Evolutionary conservation across 1,284 basidiomycete species (phyloP), one percentile per base, ranked within the genome.

Genomic region (Puccinia triticina): DNA sequence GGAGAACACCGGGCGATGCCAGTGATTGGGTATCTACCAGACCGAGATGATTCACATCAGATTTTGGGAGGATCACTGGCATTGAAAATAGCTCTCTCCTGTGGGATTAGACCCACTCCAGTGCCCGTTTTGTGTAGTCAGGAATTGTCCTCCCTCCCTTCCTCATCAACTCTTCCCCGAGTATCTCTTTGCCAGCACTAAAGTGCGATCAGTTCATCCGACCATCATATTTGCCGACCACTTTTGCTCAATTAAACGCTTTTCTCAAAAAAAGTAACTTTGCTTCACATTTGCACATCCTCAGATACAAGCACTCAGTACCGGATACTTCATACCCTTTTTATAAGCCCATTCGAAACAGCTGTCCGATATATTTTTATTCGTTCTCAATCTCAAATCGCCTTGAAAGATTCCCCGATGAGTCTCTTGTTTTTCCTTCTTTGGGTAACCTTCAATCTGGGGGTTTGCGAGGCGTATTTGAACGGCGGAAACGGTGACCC

Each of bases 1-100:
- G 71, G 53, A 73, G 53, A 73, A 69, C 66, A 34, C 46, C 71
- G n/a, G 71, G 66, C 66, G 21, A 69, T 69, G 23, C n/a, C 43
- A 73, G 71, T 73, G 48, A 53, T 73, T 73, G 71, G 71, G 48
- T 73, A 73, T 73, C 71, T 73, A 5, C 71, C 71, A 73, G 71
- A 37, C 48, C 53, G 71, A 73, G 46, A 53, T 73, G 71, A 73
- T 55, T 55, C 37, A 55, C 26, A 55, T 55, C 48, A 73, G 71
- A 32, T 73, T 73, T 73, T 8, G 71, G 50, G 34, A 40, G 71
- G 34, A 50, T 55, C 71, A 73, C 71, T 55, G 29, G 71, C 71
- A 55, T 73, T 55, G 53, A 73, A 73, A 53, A 73, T 73, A 55
- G 34, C 53, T 37, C 53, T 73, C 53, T 40, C 53, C 66, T 69